These are phyloP conservation scores for Geranium incanum DNA, from an alignment of 441 rosid species.

Conservation along the genomic window DNA sequence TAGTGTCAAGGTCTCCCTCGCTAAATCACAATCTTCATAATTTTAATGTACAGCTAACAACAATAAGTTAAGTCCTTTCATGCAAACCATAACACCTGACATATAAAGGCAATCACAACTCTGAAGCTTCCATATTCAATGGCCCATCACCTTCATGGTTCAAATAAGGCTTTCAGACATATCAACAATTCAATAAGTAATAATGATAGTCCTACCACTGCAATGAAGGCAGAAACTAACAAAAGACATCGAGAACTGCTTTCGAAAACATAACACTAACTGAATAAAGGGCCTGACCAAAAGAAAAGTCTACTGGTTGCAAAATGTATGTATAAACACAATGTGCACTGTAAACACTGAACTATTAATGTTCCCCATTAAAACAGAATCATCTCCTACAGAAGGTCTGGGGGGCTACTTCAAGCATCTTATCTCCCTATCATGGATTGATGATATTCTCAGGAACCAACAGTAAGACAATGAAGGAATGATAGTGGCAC, in stretches of 20 bases:
- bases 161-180: not conserved
- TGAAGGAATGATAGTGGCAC: not conserved
- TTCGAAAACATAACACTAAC: not conserved
- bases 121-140: not conserved
- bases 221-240: not conserved
- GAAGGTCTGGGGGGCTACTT: not conserved
- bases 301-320: not conserved
- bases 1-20: not conserved
- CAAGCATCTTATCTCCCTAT: not conserved
- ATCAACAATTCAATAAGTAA: not conserved
- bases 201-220: not conserved
- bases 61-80: not conserved
- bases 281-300: not conserved
- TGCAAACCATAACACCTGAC: not conserved
- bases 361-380: not conserved
- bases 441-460: no score
- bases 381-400: not conserved
- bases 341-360: no score
- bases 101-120: not conserved
- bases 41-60: not conserved
- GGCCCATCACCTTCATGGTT: not conserved
- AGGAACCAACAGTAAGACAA: no score
- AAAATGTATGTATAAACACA: not conserved
- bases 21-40: not conserved
- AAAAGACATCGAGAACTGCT: not conserved